Conservation (phyloP, 495 filamentous ascomycete genomes). For the Podospora pseudoanserina region DNA sequence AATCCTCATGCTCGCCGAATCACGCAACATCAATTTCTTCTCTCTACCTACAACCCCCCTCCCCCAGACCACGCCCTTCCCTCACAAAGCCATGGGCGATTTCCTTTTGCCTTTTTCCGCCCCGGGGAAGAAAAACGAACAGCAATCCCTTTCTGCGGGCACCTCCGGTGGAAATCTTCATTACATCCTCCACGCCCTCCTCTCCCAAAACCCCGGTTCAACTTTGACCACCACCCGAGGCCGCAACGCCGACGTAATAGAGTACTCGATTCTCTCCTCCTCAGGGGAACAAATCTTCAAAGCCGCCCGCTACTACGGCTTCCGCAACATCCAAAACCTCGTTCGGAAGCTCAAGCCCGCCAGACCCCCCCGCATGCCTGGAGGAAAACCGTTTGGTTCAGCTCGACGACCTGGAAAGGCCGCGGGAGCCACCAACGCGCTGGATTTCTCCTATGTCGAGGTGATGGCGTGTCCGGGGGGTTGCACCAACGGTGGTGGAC, state of each 20-base stretch:
- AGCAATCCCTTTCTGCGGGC: slow-evolving; percentile 48
- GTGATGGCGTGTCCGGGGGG: slow-evolving; percentile 99
- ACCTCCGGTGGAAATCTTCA: slow-evolving; percentile 87
- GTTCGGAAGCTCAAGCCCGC: slow-evolving; percentile 84
- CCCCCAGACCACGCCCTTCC: slow-evolving; percentile 50
- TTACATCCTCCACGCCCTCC: slow-evolving; percentile 70
- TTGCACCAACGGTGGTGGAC: slow-evolving; percentile 95
- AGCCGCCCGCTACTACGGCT: slow-evolving; percentile 90
- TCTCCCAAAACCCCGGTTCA: slow-evolving; percentile 64
- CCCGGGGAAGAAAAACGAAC: slow-evolving; percentile 3
- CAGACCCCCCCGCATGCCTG: slow-evolving; percentile 69
- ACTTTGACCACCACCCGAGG: slow-evolving; percentile 65
- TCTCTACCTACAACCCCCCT: slow-evolving; percentile 50
- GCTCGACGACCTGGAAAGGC: slow-evolving; percentile 46
- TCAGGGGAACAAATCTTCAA: slow-evolving; percentile 61
- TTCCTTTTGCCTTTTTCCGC: slow-evolving; percentile 61
- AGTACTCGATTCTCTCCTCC: slow-evolving; percentile 62
- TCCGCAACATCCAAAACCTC: slow-evolving; percentile 96
- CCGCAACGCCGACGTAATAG: slow-evolving; percentile 84
- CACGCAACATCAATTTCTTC: slow-evolving; percentile 70
- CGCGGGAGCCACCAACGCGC: slow-evolving; percentile 20
- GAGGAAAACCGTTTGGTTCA: slow-evolving; percentile 52
- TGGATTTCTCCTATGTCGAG: slow-evolving; percentile 85
- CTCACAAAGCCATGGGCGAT: slow-evolving; percentile 60
- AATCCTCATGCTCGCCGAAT: slow-evolving; percentile 79